These are phyloP conservation scores for Lyophyllum atratum DNA, from an alignment of 768 basidiomycete genomes.

Conservation along the genomic window DNA sequence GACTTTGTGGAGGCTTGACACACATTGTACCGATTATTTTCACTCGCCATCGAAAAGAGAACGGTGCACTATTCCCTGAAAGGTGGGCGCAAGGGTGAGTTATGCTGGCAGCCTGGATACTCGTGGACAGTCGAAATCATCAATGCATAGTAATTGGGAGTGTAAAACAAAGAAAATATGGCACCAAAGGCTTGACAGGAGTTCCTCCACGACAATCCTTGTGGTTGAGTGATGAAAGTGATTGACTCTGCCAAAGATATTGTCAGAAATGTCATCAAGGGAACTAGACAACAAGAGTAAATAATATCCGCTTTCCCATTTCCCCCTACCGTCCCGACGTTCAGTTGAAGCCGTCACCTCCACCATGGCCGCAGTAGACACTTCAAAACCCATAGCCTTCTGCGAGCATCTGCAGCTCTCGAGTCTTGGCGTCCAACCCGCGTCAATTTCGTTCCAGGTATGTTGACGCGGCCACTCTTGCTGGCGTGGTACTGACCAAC, in stretches of 20 bases:
- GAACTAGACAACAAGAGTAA: conserved; percentile 13
- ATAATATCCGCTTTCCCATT: conserved; percentile 6
- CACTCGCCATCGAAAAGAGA: too few species aligned
- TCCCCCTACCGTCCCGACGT: conserved; percentile 5
- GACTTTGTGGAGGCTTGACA: too few species aligned
- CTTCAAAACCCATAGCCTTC: conserved; percentile 81
- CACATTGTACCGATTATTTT: too few species aligned
- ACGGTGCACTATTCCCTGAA: too few species aligned
- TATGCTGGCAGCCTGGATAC: too few species aligned
- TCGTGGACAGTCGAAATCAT: too few species aligned
- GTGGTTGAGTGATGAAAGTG: too few species aligned
- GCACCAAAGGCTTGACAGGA: too few species aligned
- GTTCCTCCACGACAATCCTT: too few species aligned
- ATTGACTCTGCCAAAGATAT: not conserved
- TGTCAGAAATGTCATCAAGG: not conserved
- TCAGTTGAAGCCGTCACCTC: conserved; percentile 18
- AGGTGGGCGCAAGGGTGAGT: too few species aligned
- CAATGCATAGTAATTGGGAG: too few species aligned
- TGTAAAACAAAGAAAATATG: too few species aligned
- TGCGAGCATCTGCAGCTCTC: conserved; percentile 94
- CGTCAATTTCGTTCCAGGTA: conserved; percentile 96
- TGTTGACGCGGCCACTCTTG: conserved; percentile 39
- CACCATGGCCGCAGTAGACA: conserved; percentile 48
- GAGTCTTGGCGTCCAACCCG: conserved; percentile 92
- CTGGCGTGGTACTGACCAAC: conserved; percentile 33